These are phyloP conservation scores for Lepraria neglecta DNA, from an alignment of 495 filamentous ascomycete genomes.

Conservation along the genomic window DNA sequence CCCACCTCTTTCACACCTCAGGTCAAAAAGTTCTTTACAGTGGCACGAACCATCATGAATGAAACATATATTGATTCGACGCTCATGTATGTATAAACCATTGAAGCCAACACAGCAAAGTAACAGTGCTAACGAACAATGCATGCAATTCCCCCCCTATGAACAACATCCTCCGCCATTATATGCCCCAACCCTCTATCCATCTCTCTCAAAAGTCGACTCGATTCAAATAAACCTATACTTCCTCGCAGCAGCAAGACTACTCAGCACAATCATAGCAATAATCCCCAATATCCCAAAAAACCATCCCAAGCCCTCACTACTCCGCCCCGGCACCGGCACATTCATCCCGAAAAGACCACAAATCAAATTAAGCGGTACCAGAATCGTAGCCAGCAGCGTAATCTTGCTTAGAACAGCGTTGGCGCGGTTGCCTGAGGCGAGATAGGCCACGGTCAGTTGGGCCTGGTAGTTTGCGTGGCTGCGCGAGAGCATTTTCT, in stretches of 20 bases:
- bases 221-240: conserved; percentile 39
- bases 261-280: conserved; percentile 49
- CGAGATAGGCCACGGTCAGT: conserved; percentile 81
- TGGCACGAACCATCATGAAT: too few species aligned
- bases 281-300: conserved; percentile 72
- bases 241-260: conserved; percentile 43
- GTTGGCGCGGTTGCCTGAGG: conserved; percentile 73
- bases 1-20: too few species aligned
- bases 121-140: background rate
- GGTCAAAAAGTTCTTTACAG: too few species aligned
- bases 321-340: conserved; percentile 59
- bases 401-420: conserved; percentile 88
- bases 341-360: conserved; percentile 99
- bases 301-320: conserved; percentile 59
- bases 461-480: conserved; percentile 96
- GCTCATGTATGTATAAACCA: too few species aligned
- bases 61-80: too few species aligned
- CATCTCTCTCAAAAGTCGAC: background rate
- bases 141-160: background rate
- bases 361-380: conserved; percentile 92
- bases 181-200: too few species aligned
- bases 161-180: too few species aligned
- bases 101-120: too few species aligned
- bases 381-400: conserved; percentile 86
- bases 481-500: conserved; percentile 93